Conservation (phyloP, 2,329 filamentous ascomycete genomes). For the Ceratocystis colombiana region DNA sequence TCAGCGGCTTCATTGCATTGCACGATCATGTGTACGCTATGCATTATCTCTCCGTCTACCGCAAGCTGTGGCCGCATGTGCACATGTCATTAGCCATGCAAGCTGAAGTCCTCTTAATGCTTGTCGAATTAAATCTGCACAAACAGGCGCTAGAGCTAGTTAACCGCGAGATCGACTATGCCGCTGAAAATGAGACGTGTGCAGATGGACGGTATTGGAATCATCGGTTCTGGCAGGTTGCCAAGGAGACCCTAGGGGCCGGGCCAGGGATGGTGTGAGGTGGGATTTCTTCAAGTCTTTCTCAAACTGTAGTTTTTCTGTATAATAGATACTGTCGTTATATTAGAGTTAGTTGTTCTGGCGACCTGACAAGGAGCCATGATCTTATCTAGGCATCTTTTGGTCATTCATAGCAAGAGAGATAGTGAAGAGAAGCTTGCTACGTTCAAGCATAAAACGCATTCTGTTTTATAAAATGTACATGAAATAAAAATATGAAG, state of each 20-base stretch:
- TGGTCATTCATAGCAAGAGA: no score
- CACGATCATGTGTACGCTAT: slow-evolving; percentile 42
- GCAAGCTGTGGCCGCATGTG: slow-evolving; percentile 38
- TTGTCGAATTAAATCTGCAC: slow-evolving; percentile 29
- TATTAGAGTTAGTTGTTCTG: no score
- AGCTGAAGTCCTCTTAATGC: slow-evolving; percentile 35
- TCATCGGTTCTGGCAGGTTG: slow-evolving; percentile 44
- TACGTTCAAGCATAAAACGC: no score
- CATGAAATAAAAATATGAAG: not conserved
- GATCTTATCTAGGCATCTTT: no score
- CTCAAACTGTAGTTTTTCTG: no score
- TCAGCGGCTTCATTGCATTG: slow-evolving; percentile 53
- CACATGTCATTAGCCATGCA: slow-evolving; percentile 36
- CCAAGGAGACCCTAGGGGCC: slow-evolving; percentile 31
- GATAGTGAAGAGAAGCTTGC: no score
- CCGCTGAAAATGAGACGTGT: slow-evolving; percentile 26
- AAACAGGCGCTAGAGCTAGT: slow-evolving; percentile 33
- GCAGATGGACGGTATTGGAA: slow-evolving; percentile 35
- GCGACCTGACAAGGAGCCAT: no score
- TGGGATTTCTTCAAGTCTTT: not conserved
- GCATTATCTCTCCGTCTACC: slow-evolving; percentile 37
- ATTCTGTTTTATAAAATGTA: not conserved
- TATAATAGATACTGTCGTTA: no score
- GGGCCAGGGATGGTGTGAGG: not conserved
- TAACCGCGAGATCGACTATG: slow-evolving; percentile 27